Evolutionary conservation across 1,139 yeast genomes (phyloP).

Genomic region (Blastobotrys ciferrii): DNA sequence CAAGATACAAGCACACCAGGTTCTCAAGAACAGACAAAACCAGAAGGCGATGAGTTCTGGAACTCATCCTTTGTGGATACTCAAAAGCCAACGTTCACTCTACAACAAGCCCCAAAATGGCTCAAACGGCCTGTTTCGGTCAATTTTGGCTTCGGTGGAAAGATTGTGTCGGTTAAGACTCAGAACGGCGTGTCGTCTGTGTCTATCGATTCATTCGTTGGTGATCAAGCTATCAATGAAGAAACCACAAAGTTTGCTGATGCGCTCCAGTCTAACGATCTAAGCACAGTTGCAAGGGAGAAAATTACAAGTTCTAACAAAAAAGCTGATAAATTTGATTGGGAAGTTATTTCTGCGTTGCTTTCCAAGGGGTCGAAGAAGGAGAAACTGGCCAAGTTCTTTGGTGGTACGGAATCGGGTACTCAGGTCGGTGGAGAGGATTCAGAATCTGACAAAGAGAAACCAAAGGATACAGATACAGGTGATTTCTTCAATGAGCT

Average conservation of each 20-base stretch:
- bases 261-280: slow-evolving; percentile 51
- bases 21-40: slow-evolving; percentile 33
- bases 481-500: slow-evolving; percentile 36
- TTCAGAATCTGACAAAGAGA: slow-evolving; percentile 30
- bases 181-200: slow-evolving; percentile 41
- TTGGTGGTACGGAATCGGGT: slow-evolving; percentile 22
- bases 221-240: slow-evolving; percentile 38
- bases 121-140: slow-evolving; percentile 72
- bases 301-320: slow-evolving; percentile 31
- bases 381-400: slow-evolving; percentile 30
- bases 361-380: slow-evolving; percentile 44
- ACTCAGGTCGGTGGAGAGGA: slow-evolving; percentile 14
- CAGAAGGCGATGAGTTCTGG: slow-evolving; percentile 80
- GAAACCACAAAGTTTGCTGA: slow-evolving; percentile 48
- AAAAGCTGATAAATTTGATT: slow-evolving; percentile 61
- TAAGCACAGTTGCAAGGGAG: slow-evolving; percentile 21
- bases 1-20: slow-evolving; percentile 58
- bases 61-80: slow-evolving; percentile 63
- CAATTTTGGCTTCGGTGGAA: slow-evolving; percentile 92
- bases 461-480: slow-evolving; percentile 26
- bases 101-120: slow-evolving; percentile 89
- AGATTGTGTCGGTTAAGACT: slow-evolving; percentile 59
- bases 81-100: slow-evolving; percentile 59
- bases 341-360: slow-evolving; percentile 68
- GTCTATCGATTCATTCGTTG: slow-evolving; percentile 47